A percentile compares a stretch with the other conserved stretches of the same genome.
These are phyloP conservation scores for Suhomyces guaymorum DNA, from an alignment of 1,139 yeast genomes.

Conservation along the genomic window DNA sequence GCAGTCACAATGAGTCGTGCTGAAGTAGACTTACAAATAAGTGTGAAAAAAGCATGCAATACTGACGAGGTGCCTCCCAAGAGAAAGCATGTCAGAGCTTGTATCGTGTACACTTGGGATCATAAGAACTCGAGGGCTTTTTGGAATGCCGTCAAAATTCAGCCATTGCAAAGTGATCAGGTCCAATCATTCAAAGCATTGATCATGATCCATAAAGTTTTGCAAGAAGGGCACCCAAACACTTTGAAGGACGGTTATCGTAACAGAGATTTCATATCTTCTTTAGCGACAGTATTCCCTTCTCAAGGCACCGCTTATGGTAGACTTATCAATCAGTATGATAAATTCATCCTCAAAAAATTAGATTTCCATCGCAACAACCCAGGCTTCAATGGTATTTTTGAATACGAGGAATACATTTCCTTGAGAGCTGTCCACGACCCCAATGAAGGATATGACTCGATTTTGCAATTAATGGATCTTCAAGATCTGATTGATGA, in stretches of 20 bases:
- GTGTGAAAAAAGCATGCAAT: conserved; percentile 85
- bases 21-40: conserved; percentile 61
- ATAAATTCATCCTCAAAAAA: conserved; percentile 66
- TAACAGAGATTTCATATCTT: conserved; percentile 51
- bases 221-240: conserved; percentile 94
- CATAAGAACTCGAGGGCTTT: conserved; percentile 83
- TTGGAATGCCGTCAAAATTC: conserved; percentile 80
- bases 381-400: conserved; percentile 90
- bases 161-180: conserved; percentile 80
- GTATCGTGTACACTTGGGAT: conserved; percentile 96
- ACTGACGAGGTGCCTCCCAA: conserved; percentile 91
- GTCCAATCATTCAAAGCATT: conserved; percentile 86
- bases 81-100: conserved; percentile 90
- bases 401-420: conserved; percentile 93
- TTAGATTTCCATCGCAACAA: conserved; percentile 82
- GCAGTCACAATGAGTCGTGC: conserved; percentile 44
- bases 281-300: conserved; percentile 46
- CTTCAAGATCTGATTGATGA: conserved; percentile 84
- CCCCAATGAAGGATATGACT: conserved; percentile 94
- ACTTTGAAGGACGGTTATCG: conserved; percentile 80
- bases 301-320: conserved; percentile 58
- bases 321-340: conserved; percentile 76
- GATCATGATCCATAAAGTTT: conserved; percentile 85
- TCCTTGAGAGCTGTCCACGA: conserved; percentile 86
- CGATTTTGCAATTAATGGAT: conserved; percentile 81